Evolutionary conservation across 495 filamentous ascomycete genomes (phyloP).

Genomic region (Hypoxylon rickii): DNA sequence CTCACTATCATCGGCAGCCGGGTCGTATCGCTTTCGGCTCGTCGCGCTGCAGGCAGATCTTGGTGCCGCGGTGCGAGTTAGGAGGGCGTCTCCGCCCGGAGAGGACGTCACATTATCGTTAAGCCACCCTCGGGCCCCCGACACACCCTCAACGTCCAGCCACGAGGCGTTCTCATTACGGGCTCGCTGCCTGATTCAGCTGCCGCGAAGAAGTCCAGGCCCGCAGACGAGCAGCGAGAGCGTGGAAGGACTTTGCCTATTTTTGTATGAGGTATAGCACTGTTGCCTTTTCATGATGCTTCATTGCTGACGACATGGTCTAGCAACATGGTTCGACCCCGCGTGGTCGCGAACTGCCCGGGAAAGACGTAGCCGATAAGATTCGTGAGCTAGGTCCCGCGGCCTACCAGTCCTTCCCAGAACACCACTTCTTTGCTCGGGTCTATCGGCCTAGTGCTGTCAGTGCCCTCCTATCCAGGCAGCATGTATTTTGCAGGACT

Average conservation of each 20-base stretch:
- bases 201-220: constrained; percentile 28
- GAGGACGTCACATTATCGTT: constrained; percentile 21
- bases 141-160: constrained; percentile 34
- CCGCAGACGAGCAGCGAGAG: background rate
- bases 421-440: constrained; percentile 55
- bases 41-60: constrained; percentile 44
- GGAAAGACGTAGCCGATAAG: constrained; percentile 39
- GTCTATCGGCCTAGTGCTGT: constrained; percentile 51
- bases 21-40: constrained; percentile 40
- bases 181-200: constrained; percentile 43
- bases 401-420: constrained; percentile 47
- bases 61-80: constrained; percentile 19
- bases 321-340: constrained; percentile 39
- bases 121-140: constrained; percentile 20
- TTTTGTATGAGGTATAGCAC: constrained; percentile 49
- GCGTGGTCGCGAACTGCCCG: constrained; percentile 35
- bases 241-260: constrained; percentile 44
- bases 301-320: background rate
- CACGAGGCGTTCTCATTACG: constrained; percentile 45
- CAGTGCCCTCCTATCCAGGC: constrained; percentile 10
- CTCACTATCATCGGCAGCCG: constrained; percentile 31
- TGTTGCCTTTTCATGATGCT: background rate
- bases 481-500: background rate
- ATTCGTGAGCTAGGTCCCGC: constrained; percentile 46
- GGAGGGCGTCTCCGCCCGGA: constrained; percentile 20